These are phyloP conservation scores for Aspergillus fumigatus DNA, from an alignment of 2,329 filamentous ascomycete genomes.

Conservation along the genomic window DNA sequence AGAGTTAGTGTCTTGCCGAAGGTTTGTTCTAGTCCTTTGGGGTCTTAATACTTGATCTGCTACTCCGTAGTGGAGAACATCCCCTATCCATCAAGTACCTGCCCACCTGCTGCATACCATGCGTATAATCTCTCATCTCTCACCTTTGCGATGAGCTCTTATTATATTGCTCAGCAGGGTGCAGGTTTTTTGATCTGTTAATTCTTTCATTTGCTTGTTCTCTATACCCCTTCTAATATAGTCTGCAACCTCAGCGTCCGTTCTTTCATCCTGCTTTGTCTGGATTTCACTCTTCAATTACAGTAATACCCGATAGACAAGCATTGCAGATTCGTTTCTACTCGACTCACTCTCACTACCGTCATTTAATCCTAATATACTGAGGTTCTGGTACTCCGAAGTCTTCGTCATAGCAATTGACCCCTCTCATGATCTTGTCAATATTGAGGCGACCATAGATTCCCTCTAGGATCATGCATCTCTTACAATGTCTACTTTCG, in stretches of 20 bases:
- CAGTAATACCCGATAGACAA: not conserved
- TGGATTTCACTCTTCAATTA: not conserved
- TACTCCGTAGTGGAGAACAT: not conserved
- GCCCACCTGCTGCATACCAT: not conserved
- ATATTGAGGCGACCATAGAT: not conserved
- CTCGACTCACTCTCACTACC: not conserved
- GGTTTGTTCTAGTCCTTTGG: not conserved
- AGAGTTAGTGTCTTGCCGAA: not conserved
- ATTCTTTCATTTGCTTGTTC: not conserved
- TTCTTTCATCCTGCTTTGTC: not conserved
- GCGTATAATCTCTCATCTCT: not conserved
- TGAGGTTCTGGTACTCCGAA: not conserved
- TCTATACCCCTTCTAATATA: not conserved
- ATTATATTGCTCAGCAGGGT: not conserved
- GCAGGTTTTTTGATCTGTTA: not conserved
- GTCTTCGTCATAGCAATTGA: not conserved
- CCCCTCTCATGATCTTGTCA: not conserved
- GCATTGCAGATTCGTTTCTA: not conserved
- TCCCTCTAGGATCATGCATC: slow-evolving; percentile 30
- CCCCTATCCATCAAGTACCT: not conserved
- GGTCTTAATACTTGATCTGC: not conserved
- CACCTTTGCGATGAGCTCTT: not conserved
- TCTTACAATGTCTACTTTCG: slow-evolving; percentile 33
- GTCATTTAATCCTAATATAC: not conserved
- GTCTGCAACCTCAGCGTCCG: not conserved